phyloP scores from a whole-genome alignment of 768 basidiomycete genomes.

The Leucocoprinus sp. region DNA sequence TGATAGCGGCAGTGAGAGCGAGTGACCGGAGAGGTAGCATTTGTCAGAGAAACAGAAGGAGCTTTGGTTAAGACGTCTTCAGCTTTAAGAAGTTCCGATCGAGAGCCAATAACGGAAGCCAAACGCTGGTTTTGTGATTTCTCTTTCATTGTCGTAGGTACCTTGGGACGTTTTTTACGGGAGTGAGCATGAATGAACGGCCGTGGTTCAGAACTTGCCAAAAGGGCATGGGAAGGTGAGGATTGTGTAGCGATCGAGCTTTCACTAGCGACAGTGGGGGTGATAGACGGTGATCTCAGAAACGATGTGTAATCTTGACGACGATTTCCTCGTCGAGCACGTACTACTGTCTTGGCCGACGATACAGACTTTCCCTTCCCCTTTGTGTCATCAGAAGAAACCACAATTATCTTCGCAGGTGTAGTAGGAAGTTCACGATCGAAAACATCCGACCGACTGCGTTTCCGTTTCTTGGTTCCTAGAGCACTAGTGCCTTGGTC shows the following conservation, averaged over 20 bases:
- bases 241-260: constrained; percentile 17
- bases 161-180: constrained; percentile 15
- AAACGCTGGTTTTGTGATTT: constrained; percentile 4
- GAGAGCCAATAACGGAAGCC: background rate
- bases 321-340: background rate
- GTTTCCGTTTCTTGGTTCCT: constrained; percentile 8
- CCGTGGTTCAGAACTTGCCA: constrained; percentile 10
- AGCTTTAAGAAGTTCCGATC: constrained; percentile 1
- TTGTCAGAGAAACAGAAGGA: constrained; percentile 15
- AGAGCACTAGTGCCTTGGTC: constrained; percentile 1
- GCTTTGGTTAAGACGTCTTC: constrained; percentile 12
- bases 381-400: constrained; percentile 22
- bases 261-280: constrained; percentile 27
- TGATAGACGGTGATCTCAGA: constrained; percentile 46
- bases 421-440: constrained; percentile 6
- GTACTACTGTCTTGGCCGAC: constrained; percentile 1
- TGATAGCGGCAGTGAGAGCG: constrained; percentile 67
- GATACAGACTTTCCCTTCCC: constrained; percentile 24
- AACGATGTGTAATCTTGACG: constrained; percentile 25
- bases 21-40: constrained; percentile 43
- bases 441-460: constrained; percentile 5
- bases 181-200: constrained; percentile 30
- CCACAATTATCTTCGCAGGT: constrained; percentile 16
- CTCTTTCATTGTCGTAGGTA: constrained; percentile 7
- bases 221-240: constrained; percentile 22